Base-by-base conservation (phyloP, 2,329 filamentous ascomycete genomes). In the Cyphellophora attinorum region DNA sequence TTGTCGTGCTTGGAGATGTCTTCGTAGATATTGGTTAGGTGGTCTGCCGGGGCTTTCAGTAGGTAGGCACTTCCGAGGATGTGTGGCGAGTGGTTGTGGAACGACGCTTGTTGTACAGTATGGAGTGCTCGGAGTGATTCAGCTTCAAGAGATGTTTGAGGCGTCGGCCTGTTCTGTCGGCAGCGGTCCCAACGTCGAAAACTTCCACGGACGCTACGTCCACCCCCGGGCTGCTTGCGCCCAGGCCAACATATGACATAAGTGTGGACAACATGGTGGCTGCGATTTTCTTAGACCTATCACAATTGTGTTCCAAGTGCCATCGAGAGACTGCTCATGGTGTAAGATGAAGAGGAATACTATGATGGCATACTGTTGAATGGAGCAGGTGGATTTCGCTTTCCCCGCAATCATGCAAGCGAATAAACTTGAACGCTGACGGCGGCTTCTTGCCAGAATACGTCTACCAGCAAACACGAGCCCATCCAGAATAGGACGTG, bases 131-230 rank as follows among this genome's bases (percentile, higher is more conserved):
- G 47, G 80, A 79, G 62, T 98, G 91, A 56, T 96, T 96, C 34
- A 88, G 80, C 58, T 83, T 85, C 41, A 98, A 59, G 11, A 98
- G 67, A 60, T 96, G 86, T 63, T 93, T 95, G 42, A 98, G 68
- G 13, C 84, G 84, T 41, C 89, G 71, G 12, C 81, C 77, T 37
- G 82, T 70, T 57, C 85, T 89, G 53, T 93, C 85, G 6, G 78
- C 71, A 31, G 77, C 70, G 4, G 79, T 81, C 61, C 96, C 89
- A 49, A 94, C 72, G 56, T 82, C 74, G 59, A 93, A 77, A 38
- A 85, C 68, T 44, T 82, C 67, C 36, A 89, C 79, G 0, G 81
- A 66, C 6, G 81, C 68, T 5, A 95, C 47, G 29, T 67, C 54
- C 41, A 67, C 54, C 3, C 47, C 34, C n/a, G n/a, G n/a, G 4